These are phyloP conservation scores for Lyophyllum atratum DNA, from an alignment of 768 basidiomycete genomes.

Conservation along the genomic window DNA sequence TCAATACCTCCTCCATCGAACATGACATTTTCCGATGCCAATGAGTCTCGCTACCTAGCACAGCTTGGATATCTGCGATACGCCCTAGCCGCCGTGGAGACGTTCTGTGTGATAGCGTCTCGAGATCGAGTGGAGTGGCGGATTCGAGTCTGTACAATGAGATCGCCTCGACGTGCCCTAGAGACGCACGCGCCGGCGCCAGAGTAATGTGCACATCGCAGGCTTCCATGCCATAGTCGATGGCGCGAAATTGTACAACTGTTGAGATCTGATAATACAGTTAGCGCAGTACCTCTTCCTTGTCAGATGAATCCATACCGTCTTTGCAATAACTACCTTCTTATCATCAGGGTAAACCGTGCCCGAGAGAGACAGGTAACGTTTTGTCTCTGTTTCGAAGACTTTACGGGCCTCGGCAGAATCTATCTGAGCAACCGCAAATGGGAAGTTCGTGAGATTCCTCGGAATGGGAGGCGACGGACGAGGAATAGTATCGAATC, in stretches of 20 bases:
- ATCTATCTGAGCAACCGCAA: slow-evolving; percentile 13
- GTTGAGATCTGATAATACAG: slow-evolving; percentile 17
- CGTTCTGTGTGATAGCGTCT: background rate
- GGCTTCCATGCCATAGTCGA: slow-evolving; percentile 24
- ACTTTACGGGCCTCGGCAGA: background rate
- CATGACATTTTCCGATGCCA: background rate
- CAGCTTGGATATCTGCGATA: background rate
- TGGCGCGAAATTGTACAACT: slow-evolving; percentile 21
- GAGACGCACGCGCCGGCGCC: background rate
- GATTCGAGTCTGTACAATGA: background rate
- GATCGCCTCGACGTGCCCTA: background rate
- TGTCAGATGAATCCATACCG: slow-evolving; percentile 2
- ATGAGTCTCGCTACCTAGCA: background rate
- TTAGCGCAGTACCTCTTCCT: background rate
- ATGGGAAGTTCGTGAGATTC: slow-evolving; percentile 16
- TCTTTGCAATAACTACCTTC: slow-evolving; percentile 10
- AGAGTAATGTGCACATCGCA: slow-evolving; percentile 13
- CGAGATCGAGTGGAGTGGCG: background rate
- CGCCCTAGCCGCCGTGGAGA: background rate
- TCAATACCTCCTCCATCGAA: slow-evolving; percentile 1
- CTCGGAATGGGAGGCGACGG: slow-evolving; percentile 15
- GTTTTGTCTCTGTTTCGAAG: slow-evolving; percentile 7
- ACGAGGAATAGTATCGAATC: slow-evolving; percentile 23
- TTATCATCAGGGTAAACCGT: slow-evolving; percentile 20
- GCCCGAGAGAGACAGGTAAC: slow-evolving; percentile 16